Conservation (phyloP, 176 grass and related monocot species). For the Rhynchospora breviuscula region DNA sequence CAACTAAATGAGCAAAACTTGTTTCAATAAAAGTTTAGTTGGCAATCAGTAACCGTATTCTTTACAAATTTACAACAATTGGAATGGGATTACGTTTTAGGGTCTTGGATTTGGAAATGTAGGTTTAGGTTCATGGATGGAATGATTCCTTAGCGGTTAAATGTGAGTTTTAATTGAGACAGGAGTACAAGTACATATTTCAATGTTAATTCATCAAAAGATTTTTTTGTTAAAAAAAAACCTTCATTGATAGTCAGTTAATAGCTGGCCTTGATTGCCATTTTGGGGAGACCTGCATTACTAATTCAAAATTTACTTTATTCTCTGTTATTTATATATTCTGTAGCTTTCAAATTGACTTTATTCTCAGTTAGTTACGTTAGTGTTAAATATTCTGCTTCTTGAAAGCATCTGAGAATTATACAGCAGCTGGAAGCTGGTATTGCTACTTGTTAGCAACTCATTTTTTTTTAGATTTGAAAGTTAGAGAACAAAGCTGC, state of each 20-base stretch:
- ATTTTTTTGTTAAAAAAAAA: background rate
- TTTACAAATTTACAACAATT: background rate
- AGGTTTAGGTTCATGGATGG: background rate
- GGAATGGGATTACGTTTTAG: background rate
- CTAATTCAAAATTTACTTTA: background rate
- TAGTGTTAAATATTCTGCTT: background rate
- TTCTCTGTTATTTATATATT: background rate
- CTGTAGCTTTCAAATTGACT: background rate
- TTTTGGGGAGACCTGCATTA: background rate
- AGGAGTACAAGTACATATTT: too few relatives aligned
- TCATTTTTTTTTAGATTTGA: background rate
- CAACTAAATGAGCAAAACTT: too few relatives aligned
- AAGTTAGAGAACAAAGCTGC: background rate
- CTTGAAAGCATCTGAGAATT: background rate
- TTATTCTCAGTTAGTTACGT: background rate
- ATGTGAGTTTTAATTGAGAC: background rate
- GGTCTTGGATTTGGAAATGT: slow-evolving; percentile 5
- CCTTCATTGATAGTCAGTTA: background rate
- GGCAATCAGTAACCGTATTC: background rate
- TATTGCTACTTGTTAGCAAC: background rate
- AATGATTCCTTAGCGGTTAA: background rate
- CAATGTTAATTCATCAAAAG: background rate
- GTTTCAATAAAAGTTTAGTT: too few relatives aligned
- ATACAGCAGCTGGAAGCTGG: background rate
- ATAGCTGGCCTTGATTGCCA: background rate